phyloP scores from a whole-genome alignment of 352 stramenopile genomes.

The Phytophthora sp. region DNA sequence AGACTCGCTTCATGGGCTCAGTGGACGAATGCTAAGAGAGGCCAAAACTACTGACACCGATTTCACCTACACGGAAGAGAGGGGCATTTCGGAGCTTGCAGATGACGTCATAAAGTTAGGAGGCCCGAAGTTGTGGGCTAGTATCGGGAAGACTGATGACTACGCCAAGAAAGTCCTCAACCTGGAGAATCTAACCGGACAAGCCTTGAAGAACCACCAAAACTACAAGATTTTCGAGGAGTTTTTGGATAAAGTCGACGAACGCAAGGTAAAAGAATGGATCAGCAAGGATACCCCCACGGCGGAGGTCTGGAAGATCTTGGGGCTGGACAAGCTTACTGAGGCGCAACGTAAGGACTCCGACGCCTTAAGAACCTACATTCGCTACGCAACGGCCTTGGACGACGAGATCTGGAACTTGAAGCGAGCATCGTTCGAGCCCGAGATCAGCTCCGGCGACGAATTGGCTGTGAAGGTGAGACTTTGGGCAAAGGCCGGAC shows the following conservation, averaged over 20 bases:
- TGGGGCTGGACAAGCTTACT: not conserved
- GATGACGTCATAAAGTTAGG: not conserved
- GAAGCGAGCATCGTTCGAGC: constrained; percentile 2
- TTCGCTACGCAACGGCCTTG: not conserved
- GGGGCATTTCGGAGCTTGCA: not conserved
- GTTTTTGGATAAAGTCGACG: not conserved
- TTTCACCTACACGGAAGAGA: not conserved
- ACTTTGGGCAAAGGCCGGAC: not conserved
- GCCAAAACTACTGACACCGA: no score
- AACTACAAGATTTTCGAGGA: constrained; percentile 5
- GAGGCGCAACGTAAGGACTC: not conserved
- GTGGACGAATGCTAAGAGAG: no score
- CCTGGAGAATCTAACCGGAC: not conserved
- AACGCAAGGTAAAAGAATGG: not conserved
- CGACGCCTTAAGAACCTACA: not conserved
- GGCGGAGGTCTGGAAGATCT: not conserved
- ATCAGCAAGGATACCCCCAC: constrained; percentile 7
- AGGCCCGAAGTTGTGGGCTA: not conserved
- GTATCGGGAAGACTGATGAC: not conserved
- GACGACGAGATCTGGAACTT: constrained; percentile 4
- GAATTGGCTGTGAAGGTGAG: constrained; percentile 1
- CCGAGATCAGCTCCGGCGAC: not conserved
- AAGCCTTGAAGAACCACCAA: not conserved
- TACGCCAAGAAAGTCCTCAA: constrained; percentile 1
- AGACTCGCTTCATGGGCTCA: no score